A percentile compares a stretch with the other conserved stretches of the same genome.
phyloP scores from a whole-genome alignment of 1,284 basidiomycete species.

The Cutaneotrichosporon arboriforme region DNA sequence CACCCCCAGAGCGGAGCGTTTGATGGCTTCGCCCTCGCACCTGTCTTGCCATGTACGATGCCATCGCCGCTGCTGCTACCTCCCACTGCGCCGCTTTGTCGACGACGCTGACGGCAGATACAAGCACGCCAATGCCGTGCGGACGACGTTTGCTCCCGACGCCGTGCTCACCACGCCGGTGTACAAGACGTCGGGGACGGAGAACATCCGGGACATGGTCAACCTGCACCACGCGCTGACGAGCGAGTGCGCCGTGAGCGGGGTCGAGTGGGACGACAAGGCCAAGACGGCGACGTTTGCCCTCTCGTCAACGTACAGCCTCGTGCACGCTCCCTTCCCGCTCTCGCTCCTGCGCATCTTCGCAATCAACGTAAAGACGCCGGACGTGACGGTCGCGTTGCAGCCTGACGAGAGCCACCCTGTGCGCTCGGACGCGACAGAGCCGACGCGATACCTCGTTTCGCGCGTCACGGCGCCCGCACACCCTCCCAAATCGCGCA shows the following conservation, averaged over 20 bases:
- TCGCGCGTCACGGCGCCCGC: conserved; percentile 24
- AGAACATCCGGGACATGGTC: conserved; percentile 32
- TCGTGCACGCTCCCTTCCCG: conserved; percentile 13
- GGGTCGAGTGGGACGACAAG: conserved; percentile 29
- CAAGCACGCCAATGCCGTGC: conserved; percentile 28
- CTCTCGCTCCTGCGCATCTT: conserved; percentile 9
- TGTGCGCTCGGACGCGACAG: conserved; percentile 11
- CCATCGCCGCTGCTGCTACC: neutral
- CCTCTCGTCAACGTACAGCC: conserved; percentile 20
- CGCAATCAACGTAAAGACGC: conserved; percentile 12
- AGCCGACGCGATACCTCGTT: conserved; percentile 29
- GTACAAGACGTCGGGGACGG: conserved; percentile 22
- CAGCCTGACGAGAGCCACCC: conserved; percentile 22
- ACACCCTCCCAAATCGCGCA: conserved; percentile 1
- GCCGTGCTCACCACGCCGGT: conserved; percentile 21
- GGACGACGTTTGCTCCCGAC: conserved; percentile 33
- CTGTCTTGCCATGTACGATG: no score
- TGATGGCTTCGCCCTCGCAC: no score
- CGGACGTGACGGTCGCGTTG: conserved; percentile 21
- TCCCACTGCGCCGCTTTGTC: neutral
- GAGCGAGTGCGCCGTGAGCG: conserved; percentile 20
- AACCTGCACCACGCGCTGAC: conserved; percentile 19
- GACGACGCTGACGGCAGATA: conserved; percentile 16
- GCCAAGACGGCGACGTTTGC: conserved; percentile 24
- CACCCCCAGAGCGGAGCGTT: no score